Evolutionary conservation across 164 flowering plant species (phyloP), one percentile per base, ranked within the genome.

Genomic region (Akebia trifoliata): DNA sequence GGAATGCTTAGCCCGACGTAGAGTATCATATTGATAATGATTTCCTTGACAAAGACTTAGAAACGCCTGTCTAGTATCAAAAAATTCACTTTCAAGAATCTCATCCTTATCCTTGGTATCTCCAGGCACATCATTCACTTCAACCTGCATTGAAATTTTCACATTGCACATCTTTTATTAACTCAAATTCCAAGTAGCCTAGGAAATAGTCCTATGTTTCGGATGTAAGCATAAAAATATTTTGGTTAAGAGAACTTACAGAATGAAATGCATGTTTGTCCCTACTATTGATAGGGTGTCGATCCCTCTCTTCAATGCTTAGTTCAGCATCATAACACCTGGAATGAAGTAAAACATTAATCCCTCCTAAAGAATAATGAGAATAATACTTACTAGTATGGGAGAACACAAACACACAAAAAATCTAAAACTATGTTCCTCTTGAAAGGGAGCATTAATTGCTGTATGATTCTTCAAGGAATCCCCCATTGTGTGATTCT

Each of bases 11-110:
- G 99, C 99, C 43, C 99, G 81, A 32, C 99, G 87, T 20, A 94
- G 74, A n/a, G 99, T 94, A 75, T 94, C 99, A 76, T 87, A 94
- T 50, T 94, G 99, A 67, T 94, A 94, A 74, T 94, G 96, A 55
- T 90, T 94, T 56, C 97, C 99, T 75, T 94, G 99, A 69, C 97
- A 94, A 56, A 94, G 96, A 74, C 97, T 87, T 55, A 94, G 74
- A 69, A 94, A 94, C 38, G 99, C 99, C 63, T 90, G 99, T 61
- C 99, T 82, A 0, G 99, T 90, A 64, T 94, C 99, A 75, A 94
- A 94, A 61, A 94, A 94, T 68, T 94, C 99, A 74, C 95, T 87
- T 76, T 94, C 99, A 38, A 90, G 85, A 72, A 86, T 90, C 58
- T 94, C 99, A 73, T 86, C 99, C 74, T 74, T 80, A 71, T 94